These are phyloP conservation scores for Aphanomyces astaci DNA, from an alignment of 352 stramenopile genomes.

Conservation along the genomic window DNA sequence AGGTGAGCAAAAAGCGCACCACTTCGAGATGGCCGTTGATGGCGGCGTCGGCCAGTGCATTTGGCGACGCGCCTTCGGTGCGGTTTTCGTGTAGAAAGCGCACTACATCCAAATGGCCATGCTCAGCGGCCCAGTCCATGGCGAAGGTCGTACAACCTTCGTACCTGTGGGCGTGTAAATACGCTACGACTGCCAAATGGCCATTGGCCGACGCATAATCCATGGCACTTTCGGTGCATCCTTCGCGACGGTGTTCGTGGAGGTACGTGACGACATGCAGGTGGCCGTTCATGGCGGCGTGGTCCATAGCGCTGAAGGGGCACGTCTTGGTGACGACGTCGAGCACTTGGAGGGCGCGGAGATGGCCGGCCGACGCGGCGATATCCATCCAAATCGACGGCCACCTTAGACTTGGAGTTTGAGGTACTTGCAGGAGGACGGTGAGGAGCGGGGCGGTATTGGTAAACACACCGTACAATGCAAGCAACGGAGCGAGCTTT, in stretches of 20 bases:
- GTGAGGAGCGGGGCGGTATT: not conserved
- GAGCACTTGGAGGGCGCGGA: not conserved
- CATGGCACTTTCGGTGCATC: constrained; percentile 23
- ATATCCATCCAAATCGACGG: not conserved
- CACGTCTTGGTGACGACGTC: not conserved
- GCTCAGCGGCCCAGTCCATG: not conserved
- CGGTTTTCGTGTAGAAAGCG: constrained; percentile 4
- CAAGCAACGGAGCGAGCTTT: not conserved
- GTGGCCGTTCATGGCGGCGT: constrained; percentile 22
- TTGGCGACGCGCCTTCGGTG: constrained; percentile 6
- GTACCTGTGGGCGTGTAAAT: not conserved
- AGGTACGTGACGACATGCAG: constrained; percentile 21
- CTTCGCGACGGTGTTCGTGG: constrained; percentile 21
- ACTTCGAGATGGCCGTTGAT: constrained; percentile 17
- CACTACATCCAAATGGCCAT: not conserved
- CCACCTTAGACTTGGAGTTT: too few relatives aligned
- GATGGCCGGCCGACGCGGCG: not conserved
- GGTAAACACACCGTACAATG: not conserved
- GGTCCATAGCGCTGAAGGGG: constrained; percentile 23
- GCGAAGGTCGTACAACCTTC: not conserved
- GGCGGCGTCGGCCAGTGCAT: constrained; percentile 13
- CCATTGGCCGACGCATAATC: constrained; percentile 17
- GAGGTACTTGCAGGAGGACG: too few relatives aligned
- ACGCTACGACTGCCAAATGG: constrained; percentile 18
- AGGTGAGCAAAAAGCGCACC: constrained; percentile 1